Evolutionary conservation across 495 filamentous ascomycete genomes (phyloP).

Genomic region (Mycothermus thermophilus): DNA sequence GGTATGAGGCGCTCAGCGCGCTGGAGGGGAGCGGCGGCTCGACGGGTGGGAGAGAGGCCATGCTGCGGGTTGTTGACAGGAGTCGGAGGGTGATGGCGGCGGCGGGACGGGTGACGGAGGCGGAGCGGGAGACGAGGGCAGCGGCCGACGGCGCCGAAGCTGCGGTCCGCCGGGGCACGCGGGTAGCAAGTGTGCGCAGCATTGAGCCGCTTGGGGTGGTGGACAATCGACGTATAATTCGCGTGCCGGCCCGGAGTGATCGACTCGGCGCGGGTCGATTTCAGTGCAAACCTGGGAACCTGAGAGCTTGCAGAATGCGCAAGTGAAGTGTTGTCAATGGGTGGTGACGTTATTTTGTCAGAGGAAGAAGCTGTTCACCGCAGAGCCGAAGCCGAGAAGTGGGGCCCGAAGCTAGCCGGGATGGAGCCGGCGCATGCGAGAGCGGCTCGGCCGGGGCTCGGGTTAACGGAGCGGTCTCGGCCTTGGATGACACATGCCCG

Average conservation of each 20-base stretch:
- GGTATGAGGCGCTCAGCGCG: constrained; percentile 58
- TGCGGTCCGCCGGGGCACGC: constrained; percentile 15
- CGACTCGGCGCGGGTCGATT: too few species aligned
- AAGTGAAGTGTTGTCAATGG: neutral
- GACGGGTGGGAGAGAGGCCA: constrained; percentile 16
- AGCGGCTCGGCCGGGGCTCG: too few species aligned
- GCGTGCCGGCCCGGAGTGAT: neutral
- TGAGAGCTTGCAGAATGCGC: too few species aligned
- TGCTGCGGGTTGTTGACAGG: constrained; percentile 17
- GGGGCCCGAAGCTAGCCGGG: constrained; percentile 7
- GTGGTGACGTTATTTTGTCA: neutral
- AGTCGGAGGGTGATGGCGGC: constrained; percentile 5
- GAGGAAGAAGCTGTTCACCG: constrained; percentile 5
- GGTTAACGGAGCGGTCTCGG: neutral
- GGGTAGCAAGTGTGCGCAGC: constrained; percentile 15
- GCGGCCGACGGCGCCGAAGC: constrained; percentile 2
- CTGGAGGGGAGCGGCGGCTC: constrained; percentile 36
- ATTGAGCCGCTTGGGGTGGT: constrained; percentile 7
- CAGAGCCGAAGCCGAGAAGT: constrained; percentile 12
- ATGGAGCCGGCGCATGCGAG: too few species aligned
- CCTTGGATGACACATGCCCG: neutral
- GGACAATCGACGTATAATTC: neutral
- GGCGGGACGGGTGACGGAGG: constrained; percentile 6
- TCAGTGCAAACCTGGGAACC: too few species aligned
- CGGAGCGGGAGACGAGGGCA: too few species aligned